Base-by-base conservation (phyloP, 164 flowering plant genomes). In the Cinnamomum micranthum region DNA sequence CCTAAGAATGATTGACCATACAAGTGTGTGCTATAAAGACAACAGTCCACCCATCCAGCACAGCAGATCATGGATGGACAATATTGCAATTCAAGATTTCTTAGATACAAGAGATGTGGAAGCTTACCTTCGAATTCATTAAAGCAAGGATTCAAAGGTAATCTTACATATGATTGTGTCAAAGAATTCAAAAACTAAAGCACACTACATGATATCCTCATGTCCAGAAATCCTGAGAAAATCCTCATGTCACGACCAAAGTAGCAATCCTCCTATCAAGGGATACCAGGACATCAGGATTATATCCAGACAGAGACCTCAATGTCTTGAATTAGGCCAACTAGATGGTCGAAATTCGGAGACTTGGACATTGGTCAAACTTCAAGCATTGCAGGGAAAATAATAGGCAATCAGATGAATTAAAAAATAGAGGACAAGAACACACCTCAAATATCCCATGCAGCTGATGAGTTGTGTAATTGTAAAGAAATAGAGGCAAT, bases 391-490 rank as follows among this genome's bases (percentile, higher is more conserved):
- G 52, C 23, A 35, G 9, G 2, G 10, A 14, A 27, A 31, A 67
- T 11, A 67, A 33, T 19, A 11, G 41, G 22, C 25, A n/a, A 69
- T 20, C 20, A 69, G 3, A 69, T 11, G n/a, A 69, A 1, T 9
- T 55, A 14, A 55, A 55, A 41, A 47, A 20, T n/a, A 20, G 15
- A 69, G 50, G 6, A n/a, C 69, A 66, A 25, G 69, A 66, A 76
- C 86, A 69, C 71, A 92, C 98, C 97, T 94, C 98, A 79, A 89
- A 94, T 74, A 94, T 75, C 71, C 98, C 98, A 86, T 94, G 97
- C 73, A 94, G 97, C 81, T 94, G 98, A 85, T 94, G 98, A 78
- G 98, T 94, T 60, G 98, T 90, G 81, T 94, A 94, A 84, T 94
- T 94, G 87, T 94, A 94, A 47, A 94, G 92, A 82, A 94, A 94